Evolutionary conservation across 306 rosid species (phyloP).

Genomic region (Fragaria vesca): DNA sequence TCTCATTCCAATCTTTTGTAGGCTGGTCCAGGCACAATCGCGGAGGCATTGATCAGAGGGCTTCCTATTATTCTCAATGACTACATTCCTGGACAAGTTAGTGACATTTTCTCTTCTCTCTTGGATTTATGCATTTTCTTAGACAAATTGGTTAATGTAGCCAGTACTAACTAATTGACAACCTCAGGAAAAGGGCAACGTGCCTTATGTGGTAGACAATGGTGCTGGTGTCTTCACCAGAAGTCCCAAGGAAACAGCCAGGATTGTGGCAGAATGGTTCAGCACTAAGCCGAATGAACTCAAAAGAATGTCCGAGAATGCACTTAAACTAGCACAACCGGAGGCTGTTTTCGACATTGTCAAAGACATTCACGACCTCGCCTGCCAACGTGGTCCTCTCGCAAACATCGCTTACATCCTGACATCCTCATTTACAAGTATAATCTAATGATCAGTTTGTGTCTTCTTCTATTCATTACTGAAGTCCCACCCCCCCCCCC

Average conservation of each 20-base stretch:
- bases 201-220: constrained; percentile 89
- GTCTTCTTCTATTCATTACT: constrained; percentile 1
- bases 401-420: constrained; percentile 62
- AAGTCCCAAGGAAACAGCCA: constrained; percentile 82
- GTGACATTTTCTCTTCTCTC: constrained; percentile 19
- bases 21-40: constrained; percentile 99
- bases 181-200: constrained; percentile 88
- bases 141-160: neutral
- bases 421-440: constrained; percentile 77
- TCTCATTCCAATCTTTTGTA: constrained; percentile 24
- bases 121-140: neutral
- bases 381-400: constrained; percentile 66
- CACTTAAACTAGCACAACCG: constrained; percentile 86
- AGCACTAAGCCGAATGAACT: constrained; percentile 69
- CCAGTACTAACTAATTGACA: constrained; percentile 11
- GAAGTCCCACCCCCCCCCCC: neutral
- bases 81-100: constrained; percentile 96
- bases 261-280: constrained; percentile 83
- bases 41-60: constrained; percentile 96
- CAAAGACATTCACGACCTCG: constrained; percentile 81
- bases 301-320: constrained; percentile 67
- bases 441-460: constrained; percentile 38
- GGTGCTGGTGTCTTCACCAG: constrained; percentile 98
- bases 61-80: constrained; percentile 94
- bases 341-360: constrained; percentile 95